phyloP scores from a whole-genome alignment of 768 basidiomycete species.

The Daedaleopsis sinensis region DNA sequence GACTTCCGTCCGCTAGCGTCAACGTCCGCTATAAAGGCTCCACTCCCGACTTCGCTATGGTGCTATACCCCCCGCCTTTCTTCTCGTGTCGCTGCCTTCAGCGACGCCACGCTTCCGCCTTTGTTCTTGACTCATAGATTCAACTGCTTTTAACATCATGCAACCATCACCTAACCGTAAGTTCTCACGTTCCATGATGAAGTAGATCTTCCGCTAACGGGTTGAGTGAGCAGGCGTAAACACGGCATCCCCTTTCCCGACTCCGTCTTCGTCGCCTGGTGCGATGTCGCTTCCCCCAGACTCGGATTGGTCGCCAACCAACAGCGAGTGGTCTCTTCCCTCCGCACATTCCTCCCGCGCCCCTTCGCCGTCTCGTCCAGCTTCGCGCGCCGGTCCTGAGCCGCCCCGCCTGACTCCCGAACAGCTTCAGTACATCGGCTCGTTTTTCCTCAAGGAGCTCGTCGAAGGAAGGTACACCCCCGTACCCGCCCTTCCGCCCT shows the following conservation, averaged over 20 bases:
- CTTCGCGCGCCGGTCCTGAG: neutral
- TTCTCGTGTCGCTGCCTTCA: neutral
- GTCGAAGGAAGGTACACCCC: neutral
- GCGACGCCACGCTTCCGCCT: neutral
- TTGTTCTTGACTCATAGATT: neutral
- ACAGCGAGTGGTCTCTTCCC: neutral
- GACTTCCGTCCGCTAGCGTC: constrained; percentile 12
- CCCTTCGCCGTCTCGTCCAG: constrained; percentile 5
- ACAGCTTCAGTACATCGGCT: constrained; percentile 2
- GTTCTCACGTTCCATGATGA: neutral
- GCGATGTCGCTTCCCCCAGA: constrained; percentile 12
- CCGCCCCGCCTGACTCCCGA: neutral
- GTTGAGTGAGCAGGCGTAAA: constrained; percentile 1
- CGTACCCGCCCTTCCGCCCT: neutral
- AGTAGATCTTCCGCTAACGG: too few relatives aligned
- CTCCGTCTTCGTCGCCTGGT: constrained; percentile 14
- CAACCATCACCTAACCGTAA: neutral
- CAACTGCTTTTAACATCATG: neutral
- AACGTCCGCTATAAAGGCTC: constrained; percentile 6
- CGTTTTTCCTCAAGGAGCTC: neutral
- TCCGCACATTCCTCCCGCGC: constrained; percentile 15
- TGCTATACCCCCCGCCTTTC: neutral
- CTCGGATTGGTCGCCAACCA: constrained; percentile 1
- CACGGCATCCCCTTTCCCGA: constrained; percentile 12
- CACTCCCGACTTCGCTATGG: neutral